phyloP scores from a whole-genome alignment of 108 stramenopile species.

The Cyclotella choctawhatcheeana region DNA sequence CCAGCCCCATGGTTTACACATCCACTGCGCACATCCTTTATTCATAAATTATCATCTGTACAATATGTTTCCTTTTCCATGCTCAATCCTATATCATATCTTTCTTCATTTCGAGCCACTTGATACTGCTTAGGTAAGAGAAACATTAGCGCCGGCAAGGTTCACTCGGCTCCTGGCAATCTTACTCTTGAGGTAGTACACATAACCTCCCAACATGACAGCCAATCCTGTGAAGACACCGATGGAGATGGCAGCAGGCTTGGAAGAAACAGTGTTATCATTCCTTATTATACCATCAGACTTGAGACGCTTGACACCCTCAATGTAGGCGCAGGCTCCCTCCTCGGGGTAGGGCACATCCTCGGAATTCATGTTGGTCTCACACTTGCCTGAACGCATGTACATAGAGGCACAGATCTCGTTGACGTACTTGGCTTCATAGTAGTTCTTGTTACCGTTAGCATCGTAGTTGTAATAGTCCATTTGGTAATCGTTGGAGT shows the following conservation, averaged over 20 bases:
- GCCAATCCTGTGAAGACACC: slow-evolving; percentile 76
- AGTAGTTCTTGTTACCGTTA: slow-evolving; percentile 55
- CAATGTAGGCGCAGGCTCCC: slow-evolving; percentile 82
- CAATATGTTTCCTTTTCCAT: neutral
- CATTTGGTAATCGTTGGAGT: slow-evolving; percentile 3
- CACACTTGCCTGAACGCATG: slow-evolving; percentile 81
- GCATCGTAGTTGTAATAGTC: slow-evolving; percentile 51
- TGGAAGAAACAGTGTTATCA: slow-evolving; percentile 59
- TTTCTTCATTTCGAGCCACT: neutral
- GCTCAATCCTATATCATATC: neutral
- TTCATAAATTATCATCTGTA: neutral
- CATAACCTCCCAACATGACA: slow-evolving; percentile 76
- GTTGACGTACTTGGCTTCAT: slow-evolving; percentile 49
- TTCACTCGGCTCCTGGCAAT: slow-evolving; percentile 47
- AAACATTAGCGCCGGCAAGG: slow-evolving; percentile 39
- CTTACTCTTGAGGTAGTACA: slow-evolving; percentile 75
- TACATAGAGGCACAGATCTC: slow-evolving; percentile 71
- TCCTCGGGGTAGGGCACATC: slow-evolving; percentile 78
- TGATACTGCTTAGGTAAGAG: slow-evolving; percentile 15
- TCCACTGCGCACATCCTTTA: neutral
- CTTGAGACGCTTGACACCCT: slow-evolving; percentile 83
- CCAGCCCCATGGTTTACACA: neutral
- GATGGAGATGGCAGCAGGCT: slow-evolving; percentile 75
- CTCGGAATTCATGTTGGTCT: slow-evolving; percentile 59
- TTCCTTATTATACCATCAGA: slow-evolving; percentile 86